These are phyloP conservation scores for Sporisorium iseilematis-ciliati DNA, from an alignment of 1,284 basidiomycete genomes.

Conservation along the genomic window DNA sequence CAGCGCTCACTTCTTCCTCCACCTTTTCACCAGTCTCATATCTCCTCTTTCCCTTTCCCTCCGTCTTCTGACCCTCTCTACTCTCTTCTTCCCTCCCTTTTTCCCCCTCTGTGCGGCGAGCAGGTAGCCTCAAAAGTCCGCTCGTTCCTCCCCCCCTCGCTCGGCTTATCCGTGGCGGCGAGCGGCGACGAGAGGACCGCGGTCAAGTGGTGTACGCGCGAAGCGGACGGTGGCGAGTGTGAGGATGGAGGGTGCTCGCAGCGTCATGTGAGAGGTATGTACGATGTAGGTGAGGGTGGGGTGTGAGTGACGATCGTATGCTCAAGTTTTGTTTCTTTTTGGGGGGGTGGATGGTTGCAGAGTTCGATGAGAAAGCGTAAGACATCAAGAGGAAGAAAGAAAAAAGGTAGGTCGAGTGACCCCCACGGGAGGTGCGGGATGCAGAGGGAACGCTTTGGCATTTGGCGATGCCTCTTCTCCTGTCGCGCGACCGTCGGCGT, in stretches of 20 bases:
- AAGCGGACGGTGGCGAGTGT: conserved; percentile 31
- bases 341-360: background rate
- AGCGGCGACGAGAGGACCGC: conserved; percentile 14
- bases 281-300: background rate
- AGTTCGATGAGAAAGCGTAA: background rate
- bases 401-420: no score
- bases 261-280: conserved; percentile 31
- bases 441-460: background rate
- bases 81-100: background rate
- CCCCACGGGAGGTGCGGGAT: background rate
- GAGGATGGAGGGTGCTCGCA: conserved; percentile 18
- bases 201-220: conserved; percentile 37
- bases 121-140: conserved; percentile 29
- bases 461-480: background rate
- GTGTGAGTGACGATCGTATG: no score
- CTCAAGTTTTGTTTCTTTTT: background rate
- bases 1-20: conserved; percentile 5
- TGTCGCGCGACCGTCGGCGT: no score
- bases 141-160: conserved; percentile 33
- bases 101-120: background rate
- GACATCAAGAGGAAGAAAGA: no score
- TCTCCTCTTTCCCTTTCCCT: background rate
- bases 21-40: background rate
- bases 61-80: conserved; percentile 5
- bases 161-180: conserved; percentile 7